Evolutionary conservation across 2,329 filamentous ascomycete genomes (phyloP).

Genomic region (Aureobasidium sp.): DNA sequence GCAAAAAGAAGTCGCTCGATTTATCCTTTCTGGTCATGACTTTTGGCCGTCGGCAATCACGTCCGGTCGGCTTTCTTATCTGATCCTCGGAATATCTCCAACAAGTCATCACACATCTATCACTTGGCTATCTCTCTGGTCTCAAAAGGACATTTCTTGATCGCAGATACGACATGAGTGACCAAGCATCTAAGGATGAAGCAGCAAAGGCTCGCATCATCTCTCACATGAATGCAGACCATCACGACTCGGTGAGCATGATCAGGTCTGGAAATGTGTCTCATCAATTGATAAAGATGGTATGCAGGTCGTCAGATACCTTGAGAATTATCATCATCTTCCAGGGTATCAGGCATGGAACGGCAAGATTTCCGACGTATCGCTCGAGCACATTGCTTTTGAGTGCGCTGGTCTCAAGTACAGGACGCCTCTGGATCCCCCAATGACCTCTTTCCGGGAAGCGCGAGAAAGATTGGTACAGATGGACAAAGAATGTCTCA

Average conservation of each 20-base stretch:
- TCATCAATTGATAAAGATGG: neutral
- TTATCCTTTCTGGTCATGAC: too few species aligned
- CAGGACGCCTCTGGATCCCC: slow-evolving; percentile 59
- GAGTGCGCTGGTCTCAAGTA: slow-evolving; percentile 44
- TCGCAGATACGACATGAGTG: slow-evolving; percentile 13
- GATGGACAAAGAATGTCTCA: slow-evolving; percentile 58
- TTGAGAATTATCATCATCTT: slow-evolving; percentile 62
- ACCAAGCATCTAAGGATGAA: slow-evolving; percentile 34
- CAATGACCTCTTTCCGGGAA: slow-evolving; percentile 61
- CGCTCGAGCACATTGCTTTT: slow-evolving; percentile 57
- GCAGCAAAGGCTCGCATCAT: slow-evolving; percentile 57
- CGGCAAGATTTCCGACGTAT: slow-evolving; percentile 59
- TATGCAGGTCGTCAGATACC: slow-evolving; percentile 58
- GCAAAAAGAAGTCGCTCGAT: too few species aligned
- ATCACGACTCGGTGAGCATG: slow-evolving; percentile 54
- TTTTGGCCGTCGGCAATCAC: slow-evolving; percentile 2
- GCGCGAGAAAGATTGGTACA: slow-evolving; percentile 63
- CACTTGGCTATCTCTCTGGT: neutral
- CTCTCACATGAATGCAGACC: slow-evolving; percentile 81
- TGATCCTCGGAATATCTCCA: neutral
- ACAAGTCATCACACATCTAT: neutral
- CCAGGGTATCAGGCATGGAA: slow-evolving; percentile 49
- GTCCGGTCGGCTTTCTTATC: neutral
- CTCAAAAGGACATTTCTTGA: neutral
- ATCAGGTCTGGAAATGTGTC: neutral